Conservation (phyloP, 345 rosid species). For the Heritiera littoralis region DNA sequence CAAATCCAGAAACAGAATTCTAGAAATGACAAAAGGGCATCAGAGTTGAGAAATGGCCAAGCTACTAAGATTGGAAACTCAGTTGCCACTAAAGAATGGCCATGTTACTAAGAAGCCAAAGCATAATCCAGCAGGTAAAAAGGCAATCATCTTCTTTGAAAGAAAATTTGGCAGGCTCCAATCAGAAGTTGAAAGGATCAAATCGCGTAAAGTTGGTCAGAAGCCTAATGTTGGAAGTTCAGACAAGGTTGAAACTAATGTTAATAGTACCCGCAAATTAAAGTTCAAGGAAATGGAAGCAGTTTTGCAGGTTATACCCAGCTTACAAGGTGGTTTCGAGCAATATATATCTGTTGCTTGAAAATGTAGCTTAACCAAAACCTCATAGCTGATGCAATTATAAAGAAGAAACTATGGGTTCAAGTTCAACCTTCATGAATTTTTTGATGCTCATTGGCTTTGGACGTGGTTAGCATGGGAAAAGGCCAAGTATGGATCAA, state of each 20-base stretch:
- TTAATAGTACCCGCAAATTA: conserved; percentile 14
- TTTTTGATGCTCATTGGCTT: no score
- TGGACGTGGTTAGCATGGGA: no score
- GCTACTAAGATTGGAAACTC: conserved; percentile 22
- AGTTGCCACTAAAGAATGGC: conserved; percentile 12
- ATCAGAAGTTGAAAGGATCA: conserved; percentile 25
- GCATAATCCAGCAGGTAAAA: conserved; percentile 33
- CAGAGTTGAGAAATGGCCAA: conserved; percentile 19
- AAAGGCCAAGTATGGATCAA: no score
- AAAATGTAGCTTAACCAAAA: not conserved
- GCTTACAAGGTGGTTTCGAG: not conserved
- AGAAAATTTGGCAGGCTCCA: conserved; percentile 21
- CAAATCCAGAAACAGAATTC: conserved; percentile 49
- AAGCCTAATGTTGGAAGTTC: conserved; percentile 27
- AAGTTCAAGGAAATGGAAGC: conserved; percentile 30
- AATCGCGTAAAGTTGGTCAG: conserved; percentile 23
- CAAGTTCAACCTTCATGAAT: no score
- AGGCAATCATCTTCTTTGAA: conserved; percentile 17
- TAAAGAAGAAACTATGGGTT: no score
- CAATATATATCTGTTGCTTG: not conserved
- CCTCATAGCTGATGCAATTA: no score
- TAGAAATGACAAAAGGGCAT: conserved; percentile 34
- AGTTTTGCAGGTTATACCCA: not conserved
- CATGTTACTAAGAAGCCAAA: conserved; percentile 43
- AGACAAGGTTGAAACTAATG: conserved; percentile 27